Evolutionary conservation across 2,329 filamentous ascomycete species (phyloP).

Genomic region (Diaporthe sp.): DNA sequence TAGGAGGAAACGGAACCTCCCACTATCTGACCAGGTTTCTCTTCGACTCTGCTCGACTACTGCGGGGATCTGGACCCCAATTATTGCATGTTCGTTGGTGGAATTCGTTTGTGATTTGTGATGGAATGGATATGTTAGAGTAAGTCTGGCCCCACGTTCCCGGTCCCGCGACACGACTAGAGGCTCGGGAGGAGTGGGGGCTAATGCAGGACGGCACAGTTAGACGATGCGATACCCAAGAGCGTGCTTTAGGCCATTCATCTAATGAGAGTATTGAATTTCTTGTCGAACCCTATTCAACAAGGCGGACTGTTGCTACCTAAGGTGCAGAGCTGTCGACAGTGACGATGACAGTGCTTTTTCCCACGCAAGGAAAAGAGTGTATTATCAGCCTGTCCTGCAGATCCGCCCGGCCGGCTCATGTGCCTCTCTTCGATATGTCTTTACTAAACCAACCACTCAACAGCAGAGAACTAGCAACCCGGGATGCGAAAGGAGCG

Average conservation of each 20-base stretch:
- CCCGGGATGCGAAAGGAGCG: slow-evolving; percentile 19
- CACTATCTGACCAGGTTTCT: not conserved
- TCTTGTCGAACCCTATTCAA: not conserved
- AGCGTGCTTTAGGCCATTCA: slow-evolving; percentile 19
- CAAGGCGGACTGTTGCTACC: slow-evolving; percentile 1
- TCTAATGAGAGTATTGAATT: slow-evolving; percentile 37
- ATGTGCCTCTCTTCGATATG: not conserved
- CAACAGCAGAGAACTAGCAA: slow-evolving; percentile 4
- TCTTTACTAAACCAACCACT: not conserved
- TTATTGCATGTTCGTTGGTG: slow-evolving; percentile 8
- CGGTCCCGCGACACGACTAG: not conserved
- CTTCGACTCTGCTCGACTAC: not conserved
- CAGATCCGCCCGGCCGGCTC: not conserved
- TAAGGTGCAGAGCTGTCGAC: slow-evolving; percentile 5
- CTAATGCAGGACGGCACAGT: slow-evolving; percentile 32
- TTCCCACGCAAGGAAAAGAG: not conserved
- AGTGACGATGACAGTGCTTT: not conserved
- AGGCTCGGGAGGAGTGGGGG: slow-evolving; percentile 9
- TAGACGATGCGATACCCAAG: slow-evolving; percentile 27
- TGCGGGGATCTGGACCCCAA: slow-evolving; percentile 1
- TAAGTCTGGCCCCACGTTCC: slow-evolving; percentile 21
- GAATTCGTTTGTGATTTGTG: not conserved
- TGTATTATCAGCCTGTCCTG: not conserved
- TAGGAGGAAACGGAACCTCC: not conserved
- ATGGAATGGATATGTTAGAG: slow-evolving; percentile 23